Conservation (phyloP, 1,284 basidiomycete species). For the Trametes polyzona region DNA sequence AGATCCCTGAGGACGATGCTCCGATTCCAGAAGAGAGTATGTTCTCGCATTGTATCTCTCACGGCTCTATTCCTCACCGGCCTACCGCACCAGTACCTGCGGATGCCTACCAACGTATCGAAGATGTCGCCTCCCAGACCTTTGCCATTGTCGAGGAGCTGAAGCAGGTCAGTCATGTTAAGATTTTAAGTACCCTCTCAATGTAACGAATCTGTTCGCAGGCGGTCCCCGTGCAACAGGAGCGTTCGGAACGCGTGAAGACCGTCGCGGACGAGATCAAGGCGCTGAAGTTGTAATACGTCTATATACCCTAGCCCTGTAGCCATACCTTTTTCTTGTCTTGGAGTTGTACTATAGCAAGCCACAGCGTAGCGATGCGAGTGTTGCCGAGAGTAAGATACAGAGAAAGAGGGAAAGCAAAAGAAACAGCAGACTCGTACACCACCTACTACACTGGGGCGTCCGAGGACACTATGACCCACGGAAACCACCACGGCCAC, state of each 20-base stretch:
- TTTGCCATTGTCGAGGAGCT: slow-evolving; percentile 51
- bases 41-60: neutral
- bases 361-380: neutral
- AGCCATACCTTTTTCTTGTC: slow-evolving; percentile 17
- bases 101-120: slow-evolving; percentile 30
- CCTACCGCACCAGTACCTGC: slow-evolving; percentile 16
- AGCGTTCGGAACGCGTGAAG: slow-evolving; percentile 47
- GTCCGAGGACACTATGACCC: slow-evolving; percentile 43
- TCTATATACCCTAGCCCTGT: slow-evolving; percentile 17
- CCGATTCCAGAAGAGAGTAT: slow-evolving; percentile 15
- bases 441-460: slow-evolving; percentile 3
- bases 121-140: slow-evolving; percentile 28
- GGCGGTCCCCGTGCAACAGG: slow-evolving; percentile 49
- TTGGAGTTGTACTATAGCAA: neutral
- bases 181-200: too few species aligned
- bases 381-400: neutral
- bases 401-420: slow-evolving; percentile 7
- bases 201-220: slow-evolving; percentile 26
- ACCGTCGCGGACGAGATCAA: slow-evolving; percentile 50
- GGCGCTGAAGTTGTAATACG: slow-evolving; percentile 44
- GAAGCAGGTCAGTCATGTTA: slow-evolving; percentile 46
- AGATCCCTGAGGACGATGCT: slow-evolving; percentile 16
- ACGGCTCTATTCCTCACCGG: neutral
- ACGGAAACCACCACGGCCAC: slow-evolving; percentile 46
- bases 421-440: slow-evolving; percentile 17